Conservation (phyloP, 768 basidiomycete species). For the Cantharellus cinnabarinus region DNA sequence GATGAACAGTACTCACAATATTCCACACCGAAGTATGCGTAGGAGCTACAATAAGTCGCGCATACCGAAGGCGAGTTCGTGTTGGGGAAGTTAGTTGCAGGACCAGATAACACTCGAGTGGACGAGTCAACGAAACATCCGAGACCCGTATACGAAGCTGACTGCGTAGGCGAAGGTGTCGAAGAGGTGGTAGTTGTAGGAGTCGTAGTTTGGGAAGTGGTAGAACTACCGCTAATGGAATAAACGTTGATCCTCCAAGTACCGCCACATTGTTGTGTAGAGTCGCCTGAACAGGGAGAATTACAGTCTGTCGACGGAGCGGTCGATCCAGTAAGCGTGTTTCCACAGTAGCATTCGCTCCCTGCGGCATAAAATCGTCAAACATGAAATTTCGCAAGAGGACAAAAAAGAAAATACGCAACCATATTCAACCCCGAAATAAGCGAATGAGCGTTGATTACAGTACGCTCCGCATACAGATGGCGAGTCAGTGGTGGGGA, state of each 20-base stretch:
- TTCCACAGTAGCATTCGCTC: conserved; percentile 5
- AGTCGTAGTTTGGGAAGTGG: not conserved
- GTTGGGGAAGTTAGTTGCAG: not conserved
- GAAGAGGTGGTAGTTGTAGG: not conserved
- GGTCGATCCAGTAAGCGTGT: not conserved
- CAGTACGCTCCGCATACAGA: conserved; percentile 1
- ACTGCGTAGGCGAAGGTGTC: not conserved
- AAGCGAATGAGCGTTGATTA: not conserved
- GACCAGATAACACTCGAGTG: not conserved
- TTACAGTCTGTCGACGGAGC: not conserved
- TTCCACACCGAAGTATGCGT: not conserved
- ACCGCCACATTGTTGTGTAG: not conserved
- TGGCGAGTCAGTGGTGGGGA: not conserved
- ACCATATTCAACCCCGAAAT: conserved; percentile 2
- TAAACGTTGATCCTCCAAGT: not conserved
- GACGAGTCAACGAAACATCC: too few relatives aligned
- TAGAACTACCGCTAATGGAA: not conserved
- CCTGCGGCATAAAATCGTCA: not conserved
- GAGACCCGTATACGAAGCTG: not conserved
- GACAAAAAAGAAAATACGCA: not conserved
- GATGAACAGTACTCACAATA: too few relatives aligned
- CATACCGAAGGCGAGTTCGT: not conserved
- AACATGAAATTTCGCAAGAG: not conserved
- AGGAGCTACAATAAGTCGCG: not conserved
- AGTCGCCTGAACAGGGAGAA: not conserved